Evolutionary conservation across 2,329 filamentous ascomycete species (phyloP).

Genomic region (Cytospora paraplurivora): DNA sequence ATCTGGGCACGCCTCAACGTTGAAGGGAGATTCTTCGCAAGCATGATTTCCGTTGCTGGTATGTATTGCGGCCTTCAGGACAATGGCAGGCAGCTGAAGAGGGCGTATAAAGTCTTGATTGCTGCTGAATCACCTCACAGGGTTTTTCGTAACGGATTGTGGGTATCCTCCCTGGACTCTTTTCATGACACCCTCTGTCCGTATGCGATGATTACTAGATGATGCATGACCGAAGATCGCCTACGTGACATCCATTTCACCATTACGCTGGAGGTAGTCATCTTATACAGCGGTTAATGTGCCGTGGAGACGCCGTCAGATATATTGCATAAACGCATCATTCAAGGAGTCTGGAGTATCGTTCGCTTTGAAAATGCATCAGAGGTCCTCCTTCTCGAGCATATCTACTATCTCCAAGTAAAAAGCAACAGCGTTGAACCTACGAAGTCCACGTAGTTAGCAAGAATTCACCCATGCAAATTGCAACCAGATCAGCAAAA

Average conservation of each 20-base stretch:
- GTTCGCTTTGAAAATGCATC: constrained; percentile 14
- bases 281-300: background rate
- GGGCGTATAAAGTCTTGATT: too few relatives aligned
- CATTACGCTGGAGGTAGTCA: background rate
- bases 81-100: too few relatives aligned
- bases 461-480: background rate
- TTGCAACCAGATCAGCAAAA: background rate
- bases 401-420: constrained; percentile 69
- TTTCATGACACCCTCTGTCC: background rate
- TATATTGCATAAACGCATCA: background rate
- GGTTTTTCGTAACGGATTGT: too few relatives aligned
- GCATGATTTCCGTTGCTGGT: too few relatives aligned
- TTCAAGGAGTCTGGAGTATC: background rate
- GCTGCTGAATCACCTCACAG: too few relatives aligned
- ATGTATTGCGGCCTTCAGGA: too few relatives aligned
- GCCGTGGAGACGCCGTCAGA: background rate
- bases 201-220: background rate
- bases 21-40: too few relatives aligned
- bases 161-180: background rate
- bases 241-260: background rate
- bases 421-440: constrained; percentile 69
- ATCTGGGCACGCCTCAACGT: too few relatives aligned
- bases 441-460: constrained; percentile 33
- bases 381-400: constrained; percentile 67
- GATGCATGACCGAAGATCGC: too few relatives aligned